A percentile compares a stretch with the other conserved stretches of the same genome.
phyloP scores from a whole-genome alignment of 2,329 filamentous ascomycete species.

The Trichoderma hamatum region DNA sequence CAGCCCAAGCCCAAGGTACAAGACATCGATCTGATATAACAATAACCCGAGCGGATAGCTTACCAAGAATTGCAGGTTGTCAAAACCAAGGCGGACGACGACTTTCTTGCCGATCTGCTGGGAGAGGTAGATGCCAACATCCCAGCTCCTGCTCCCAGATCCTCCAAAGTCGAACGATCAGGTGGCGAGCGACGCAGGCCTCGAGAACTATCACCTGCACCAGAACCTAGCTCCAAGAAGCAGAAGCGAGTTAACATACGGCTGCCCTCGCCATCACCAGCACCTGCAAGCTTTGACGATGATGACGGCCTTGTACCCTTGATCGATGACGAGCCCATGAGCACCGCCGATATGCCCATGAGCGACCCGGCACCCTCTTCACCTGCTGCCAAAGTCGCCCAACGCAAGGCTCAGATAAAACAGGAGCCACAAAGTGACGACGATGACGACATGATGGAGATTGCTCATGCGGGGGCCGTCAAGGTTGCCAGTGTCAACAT shows the following conservation, averaged over 20 bases:
- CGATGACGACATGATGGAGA: constrained; percentile 83
- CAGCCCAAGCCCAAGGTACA: constrained; percentile 80
- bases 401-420: constrained; percentile 65
- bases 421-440: constrained; percentile 64
- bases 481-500: constrained; percentile 79
- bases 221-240: constrained; percentile 59
- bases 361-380: constrained; percentile 87
- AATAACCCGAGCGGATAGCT: background rate
- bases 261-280: constrained; percentile 49
- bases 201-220: constrained; percentile 76
- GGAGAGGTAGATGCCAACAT: constrained; percentile 84
- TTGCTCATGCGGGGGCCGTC: constrained; percentile 74
- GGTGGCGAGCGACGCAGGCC: constrained; percentile 73
- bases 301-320: constrained; percentile 60
- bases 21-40: background rate
- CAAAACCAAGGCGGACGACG: constrained; percentile 84
- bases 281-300: constrained; percentile 49
- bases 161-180: constrained; percentile 67
- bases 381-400: constrained; percentile 76
- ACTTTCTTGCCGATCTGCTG: constrained; percentile 82
- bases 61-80: constrained; percentile 55
- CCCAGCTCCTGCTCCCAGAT: constrained; percentile 54
- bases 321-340: constrained; percentile 63
- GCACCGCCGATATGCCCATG: constrained; percentile 64
- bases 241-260: constrained; percentile 56